These are phyloP conservation scores for Ottelia alismoides DNA, from an alignment of 106 monocot genomes.

Conservation along the genomic window DNA sequence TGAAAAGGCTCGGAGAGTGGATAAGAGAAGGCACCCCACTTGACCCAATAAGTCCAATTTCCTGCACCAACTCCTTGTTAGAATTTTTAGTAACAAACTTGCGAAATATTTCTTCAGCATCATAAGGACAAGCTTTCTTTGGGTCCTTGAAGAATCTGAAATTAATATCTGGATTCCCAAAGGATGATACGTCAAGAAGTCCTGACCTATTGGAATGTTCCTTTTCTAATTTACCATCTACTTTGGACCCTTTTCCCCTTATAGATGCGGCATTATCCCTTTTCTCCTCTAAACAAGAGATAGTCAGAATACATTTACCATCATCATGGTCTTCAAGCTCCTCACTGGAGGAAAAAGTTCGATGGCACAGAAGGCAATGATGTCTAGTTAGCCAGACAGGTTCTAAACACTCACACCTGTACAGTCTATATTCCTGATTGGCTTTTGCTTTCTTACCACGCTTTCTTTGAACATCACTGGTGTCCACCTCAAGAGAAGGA, in stretches of 20 bases:
- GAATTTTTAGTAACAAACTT: conserved; percentile 54
- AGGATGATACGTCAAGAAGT: conserved; percentile 13
- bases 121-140: conserved; percentile 55
- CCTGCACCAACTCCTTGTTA: conserved; percentile 68
- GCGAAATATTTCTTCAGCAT: conserved; percentile 51
- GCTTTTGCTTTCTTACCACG: conserved; percentile 53
- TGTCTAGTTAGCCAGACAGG: conserved; percentile 79
- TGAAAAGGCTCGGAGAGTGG: conserved; percentile 9
- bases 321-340: conserved; percentile 62
- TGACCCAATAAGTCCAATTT: conserved; percentile 82
- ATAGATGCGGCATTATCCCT: conserved; percentile 32
- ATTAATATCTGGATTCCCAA: conserved; percentile 23
- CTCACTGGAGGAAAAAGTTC: conserved; percentile 33
- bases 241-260: conserved; percentile 30
- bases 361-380: conserved; percentile 81
- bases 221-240: conserved; percentile 30
- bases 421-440: conserved; percentile 48
- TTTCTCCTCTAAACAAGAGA: conserved; percentile 27
- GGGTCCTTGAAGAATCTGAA: conserved; percentile 19
- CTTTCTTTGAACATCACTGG: conserved; percentile 37
- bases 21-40: conserved; percentile 60
- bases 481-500: conserved; percentile 47
- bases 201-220: conserved; percentile 22
- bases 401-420: conserved; percentile 90
- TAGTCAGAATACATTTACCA: conserved; percentile 35